Percentiles rank a stretch among this genome's conserved stretches.
Evolutionary conservation across 2,329 filamentous ascomycete genomes (phyloP).

Genomic region (Fusarium luffae): DNA sequence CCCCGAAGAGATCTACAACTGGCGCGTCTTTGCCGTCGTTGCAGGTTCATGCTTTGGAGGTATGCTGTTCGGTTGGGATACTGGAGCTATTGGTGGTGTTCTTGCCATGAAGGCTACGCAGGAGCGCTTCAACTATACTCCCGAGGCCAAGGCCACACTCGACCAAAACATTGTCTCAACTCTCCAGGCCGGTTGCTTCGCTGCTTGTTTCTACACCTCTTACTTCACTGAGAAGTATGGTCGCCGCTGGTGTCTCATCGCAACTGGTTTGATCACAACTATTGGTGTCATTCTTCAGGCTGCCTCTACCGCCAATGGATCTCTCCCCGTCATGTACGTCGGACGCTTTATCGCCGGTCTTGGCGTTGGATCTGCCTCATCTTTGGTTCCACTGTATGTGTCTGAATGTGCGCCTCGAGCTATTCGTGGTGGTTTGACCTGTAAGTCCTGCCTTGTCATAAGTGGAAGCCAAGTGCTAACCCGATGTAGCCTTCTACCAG

Average conservation of each 20-base stretch:
- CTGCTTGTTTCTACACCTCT: slow-evolving; percentile 68
- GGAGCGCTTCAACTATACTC: slow-evolving; percentile 53
- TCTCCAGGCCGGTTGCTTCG: slow-evolving; percentile 75
- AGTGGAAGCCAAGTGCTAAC: background rate
- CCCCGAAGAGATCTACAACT: slow-evolving; percentile 75
- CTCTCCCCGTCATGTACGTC: slow-evolving; percentile 71
- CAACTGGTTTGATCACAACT: slow-evolving; percentile 66
- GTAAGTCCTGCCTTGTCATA: slow-evolving; percentile 39
- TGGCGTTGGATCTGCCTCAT: slow-evolving; percentile 62
- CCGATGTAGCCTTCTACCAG: slow-evolving; percentile 57
- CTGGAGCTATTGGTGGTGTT: slow-evolving; percentile 75
- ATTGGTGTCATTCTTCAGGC: slow-evolving; percentile 74
- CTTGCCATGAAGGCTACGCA: slow-evolving; percentile 69
- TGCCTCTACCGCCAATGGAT: slow-evolving; percentile 62
- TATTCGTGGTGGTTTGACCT: slow-evolving; percentile 62
- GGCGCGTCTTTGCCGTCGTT: slow-evolving; percentile 73
- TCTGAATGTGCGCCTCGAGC: slow-evolving; percentile 63
- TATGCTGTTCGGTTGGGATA: slow-evolving; percentile 63
- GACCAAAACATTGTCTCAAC: slow-evolving; percentile 77
- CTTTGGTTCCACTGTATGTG: slow-evolving; percentile 57
- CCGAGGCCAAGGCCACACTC: slow-evolving; percentile 60
- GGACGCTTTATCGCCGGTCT: slow-evolving; percentile 67
- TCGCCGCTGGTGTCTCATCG: slow-evolving; percentile 65
- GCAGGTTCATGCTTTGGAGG: slow-evolving; percentile 76
- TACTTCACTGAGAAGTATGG: slow-evolving; percentile 67